These are phyloP conservation scores for Hypoxylon fuscum DNA, from an alignment of 495 filamentous ascomycete species.

Conservation along the genomic window DNA sequence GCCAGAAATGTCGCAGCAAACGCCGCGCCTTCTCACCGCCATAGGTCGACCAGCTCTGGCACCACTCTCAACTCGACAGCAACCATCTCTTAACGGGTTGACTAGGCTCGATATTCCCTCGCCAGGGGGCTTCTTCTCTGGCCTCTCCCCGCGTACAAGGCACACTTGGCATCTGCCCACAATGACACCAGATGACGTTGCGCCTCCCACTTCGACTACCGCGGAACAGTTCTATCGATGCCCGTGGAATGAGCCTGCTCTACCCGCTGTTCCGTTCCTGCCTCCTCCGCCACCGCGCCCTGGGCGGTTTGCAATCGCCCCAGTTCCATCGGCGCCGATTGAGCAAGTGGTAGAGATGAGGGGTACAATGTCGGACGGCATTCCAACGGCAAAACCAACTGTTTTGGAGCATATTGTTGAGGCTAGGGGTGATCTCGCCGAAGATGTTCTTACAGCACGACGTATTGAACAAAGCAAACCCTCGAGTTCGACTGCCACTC, in stretches of 20 bases:
- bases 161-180: constrained; percentile 76
- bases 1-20: constrained; percentile 51
- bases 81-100: constrained; percentile 62
- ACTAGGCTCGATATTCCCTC: constrained; percentile 84
- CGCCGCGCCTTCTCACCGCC: constrained; percentile 50
- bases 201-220: constrained; percentile 76
- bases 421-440: constrained; percentile 28
- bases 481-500: constrained; percentile 47
- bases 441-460: constrained; percentile 40
- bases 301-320: constrained; percentile 28
- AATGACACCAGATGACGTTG: constrained; percentile 51
- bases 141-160: constrained; percentile 72
- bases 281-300: constrained; percentile 48
- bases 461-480: constrained; percentile 36
- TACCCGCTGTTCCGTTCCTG: constrained; percentile 47
- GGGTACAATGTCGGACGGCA: constrained; percentile 61
- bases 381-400: constrained; percentile 70
- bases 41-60: constrained; percentile 41
- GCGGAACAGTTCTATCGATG: constrained; percentile 85
- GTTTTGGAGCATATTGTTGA: constrained; percentile 38
- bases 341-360: constrained; percentile 74
- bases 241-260: constrained; percentile 67
- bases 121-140: constrained; percentile 90
- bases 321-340: constrained; percentile 57
- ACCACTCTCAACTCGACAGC: constrained; percentile 50